Evolutionary conservation across 352 stramenopile species (phyloP), one percentile per base, ranked within the genome.

Genomic region (Thalassiosira oceanica): DNA sequence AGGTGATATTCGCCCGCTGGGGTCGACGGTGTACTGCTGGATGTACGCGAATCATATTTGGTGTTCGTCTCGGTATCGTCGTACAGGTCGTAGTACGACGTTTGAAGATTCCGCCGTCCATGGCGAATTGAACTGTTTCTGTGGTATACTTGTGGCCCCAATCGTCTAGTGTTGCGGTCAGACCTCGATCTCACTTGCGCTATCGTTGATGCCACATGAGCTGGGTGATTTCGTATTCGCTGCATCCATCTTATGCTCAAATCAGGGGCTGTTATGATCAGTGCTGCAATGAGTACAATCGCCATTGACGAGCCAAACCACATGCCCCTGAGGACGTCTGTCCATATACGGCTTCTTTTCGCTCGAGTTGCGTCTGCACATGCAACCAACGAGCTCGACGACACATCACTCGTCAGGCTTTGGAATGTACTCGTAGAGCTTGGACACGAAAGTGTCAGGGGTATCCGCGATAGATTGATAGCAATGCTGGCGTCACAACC

Each of bases 391-490:
- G n/a, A n/a, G n/a, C n/a, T n/a, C n/a, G n/a, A n/a, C n/a, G n/a
- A n/a, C n/a, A n/a, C n/a, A n/a, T n/a, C n/a, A n/a, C n/a, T n/a
- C n/a, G n/a, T n/a, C n/a, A n/a, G n/a, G n/a, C n/a, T n/a, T n/a
- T n/a, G n/a, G n/a, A n/a, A n/a, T n/a, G n/a, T 29, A 58, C 41
- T 33, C 13, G 43, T 48, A 37, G 11, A 5, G 26, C 29, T 24
- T 33, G 36, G 28, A 49, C 18, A 42, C 18, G 24, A 53, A 26
- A 35, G 39, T 62, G 10, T 46, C 61, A 16, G 63, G 45, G 5
- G 46, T 69, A 20, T 33, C 44, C 58, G 23, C 50, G 63, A 27
- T 51, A 71, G 28, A 51, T 43, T 13, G 50, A 71, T 23, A 51
- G 50, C 42, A 71, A 49, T 28, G 61, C 21, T 50, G 29, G 42